phyloP scores from a whole-genome alignment of 2,329 filamentous ascomycete genomes.

The Thermomyces lanuginosus region DNA sequence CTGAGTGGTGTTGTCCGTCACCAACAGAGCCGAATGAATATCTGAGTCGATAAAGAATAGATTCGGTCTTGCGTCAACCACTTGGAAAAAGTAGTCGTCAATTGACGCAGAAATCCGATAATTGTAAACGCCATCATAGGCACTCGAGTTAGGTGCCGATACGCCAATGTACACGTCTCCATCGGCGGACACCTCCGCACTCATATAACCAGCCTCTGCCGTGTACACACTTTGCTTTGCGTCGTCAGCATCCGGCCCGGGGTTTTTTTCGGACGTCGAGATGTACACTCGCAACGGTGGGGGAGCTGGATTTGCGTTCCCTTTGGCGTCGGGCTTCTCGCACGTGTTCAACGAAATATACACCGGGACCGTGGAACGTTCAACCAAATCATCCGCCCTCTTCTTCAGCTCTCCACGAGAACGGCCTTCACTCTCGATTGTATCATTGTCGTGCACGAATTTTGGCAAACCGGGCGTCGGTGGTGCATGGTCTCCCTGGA shows the following conservation, averaged over 20 bases:
- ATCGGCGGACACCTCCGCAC: constrained; percentile 44
- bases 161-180: constrained; percentile 63
- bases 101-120: constrained; percentile 70
- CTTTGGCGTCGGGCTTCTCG: constrained; percentile 48
- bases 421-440: constrained; percentile 7
- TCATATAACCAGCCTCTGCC: constrained; percentile 55
- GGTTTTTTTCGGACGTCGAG: constrained; percentile 49
- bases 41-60: constrained; percentile 77
- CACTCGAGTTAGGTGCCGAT: constrained; percentile 49
- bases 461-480: constrained; percentile 18
- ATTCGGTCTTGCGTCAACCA: constrained; percentile 36
- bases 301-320: constrained; percentile 18
- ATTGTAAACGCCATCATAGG: constrained; percentile 52
- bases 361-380: constrained; percentile 36
- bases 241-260: constrained; percentile 30
- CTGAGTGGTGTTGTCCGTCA: constrained; percentile 51
- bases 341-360: constrained; percentile 83
- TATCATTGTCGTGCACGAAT: constrained; percentile 11
- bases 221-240: constrained; percentile 29
- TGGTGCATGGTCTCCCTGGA: constrained; percentile 32
- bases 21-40: constrained; percentile 57
- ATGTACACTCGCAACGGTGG: constrained; percentile 67
- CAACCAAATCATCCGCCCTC: constrained; percentile 9
- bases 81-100: constrained; percentile 57
- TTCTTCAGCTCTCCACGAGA: constrained; percentile 7